Evolutionary conservation across 2,329 filamentous ascomycete species (phyloP).

Genomic region (Rutstroemia sp.): DNA sequence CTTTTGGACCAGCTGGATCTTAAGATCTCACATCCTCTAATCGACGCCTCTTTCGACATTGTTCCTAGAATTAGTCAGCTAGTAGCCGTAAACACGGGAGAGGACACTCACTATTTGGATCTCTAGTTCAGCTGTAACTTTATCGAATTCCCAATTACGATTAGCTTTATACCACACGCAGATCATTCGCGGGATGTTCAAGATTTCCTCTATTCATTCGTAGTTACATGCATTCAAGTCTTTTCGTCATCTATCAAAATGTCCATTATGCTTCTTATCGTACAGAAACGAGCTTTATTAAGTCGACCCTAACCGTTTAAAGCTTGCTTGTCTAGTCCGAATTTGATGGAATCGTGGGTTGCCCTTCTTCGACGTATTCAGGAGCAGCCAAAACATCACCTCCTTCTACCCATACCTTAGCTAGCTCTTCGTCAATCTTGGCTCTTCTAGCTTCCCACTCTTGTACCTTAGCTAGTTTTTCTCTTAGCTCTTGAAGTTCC

Average conservation of each 20-base stretch:
- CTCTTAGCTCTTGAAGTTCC: constrained; percentile 77
- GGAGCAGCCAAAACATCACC: constrained; percentile 17
- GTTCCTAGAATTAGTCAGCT: too few relatives aligned
- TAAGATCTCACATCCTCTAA: too few relatives aligned
- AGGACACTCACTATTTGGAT: too few relatives aligned
- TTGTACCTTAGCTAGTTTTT: constrained; percentile 73
- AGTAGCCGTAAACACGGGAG: too few relatives aligned
- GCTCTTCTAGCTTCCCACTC: constrained; percentile 71
- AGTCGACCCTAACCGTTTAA: background rate
- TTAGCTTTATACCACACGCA: too few relatives aligned
- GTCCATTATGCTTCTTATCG: background rate
- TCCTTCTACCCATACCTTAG: constrained; percentile 30
- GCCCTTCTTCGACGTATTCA: background rate
- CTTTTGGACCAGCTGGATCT: too few relatives aligned
- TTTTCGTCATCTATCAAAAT: background rate
- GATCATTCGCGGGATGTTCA: too few relatives aligned
- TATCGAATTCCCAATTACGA: too few relatives aligned
- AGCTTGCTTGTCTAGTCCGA: background rate
- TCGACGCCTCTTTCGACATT: too few relatives aligned
- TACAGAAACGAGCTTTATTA: background rate
- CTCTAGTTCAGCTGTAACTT: too few relatives aligned
- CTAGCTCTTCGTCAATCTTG: constrained; percentile 79
- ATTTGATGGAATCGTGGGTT: background rate
- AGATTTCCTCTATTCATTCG: too few relatives aligned
- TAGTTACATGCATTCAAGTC: background rate